These are phyloP conservation scores for Fonsecaea monophora DNA, from an alignment of 2,329 filamentous ascomycete species.

Conservation along the genomic window DNA sequence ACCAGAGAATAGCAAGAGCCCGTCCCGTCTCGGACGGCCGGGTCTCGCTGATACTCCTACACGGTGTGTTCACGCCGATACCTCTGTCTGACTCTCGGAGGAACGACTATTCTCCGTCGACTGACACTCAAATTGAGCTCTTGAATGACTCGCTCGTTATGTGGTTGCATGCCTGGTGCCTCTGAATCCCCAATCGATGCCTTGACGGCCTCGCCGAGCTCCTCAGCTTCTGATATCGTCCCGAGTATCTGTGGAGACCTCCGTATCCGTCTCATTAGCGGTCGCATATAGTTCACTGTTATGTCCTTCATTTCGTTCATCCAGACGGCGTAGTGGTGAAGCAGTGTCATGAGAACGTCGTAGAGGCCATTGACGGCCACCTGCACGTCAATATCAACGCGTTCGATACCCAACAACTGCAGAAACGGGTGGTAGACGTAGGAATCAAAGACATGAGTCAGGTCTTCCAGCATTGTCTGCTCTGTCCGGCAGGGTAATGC, in stretches of 20 bases:
- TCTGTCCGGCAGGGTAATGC: slow-evolving; percentile 35
- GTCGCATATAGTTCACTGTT: slow-evolving; percentile 29
- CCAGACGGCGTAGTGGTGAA: slow-evolving; percentile 34
- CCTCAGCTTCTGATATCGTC: slow-evolving; percentile 28
- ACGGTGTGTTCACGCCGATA: slow-evolving; percentile 31
- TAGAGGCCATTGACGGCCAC: slow-evolving; percentile 30
- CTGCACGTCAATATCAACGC: slow-evolving; percentile 19
- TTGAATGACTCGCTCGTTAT: slow-evolving; percentile 18
- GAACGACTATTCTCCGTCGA: slow-evolving; percentile 14
- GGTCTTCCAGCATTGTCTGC: slow-evolving; percentile 21
- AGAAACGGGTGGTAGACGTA: slow-evolving; percentile 37
- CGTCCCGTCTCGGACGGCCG: background rate
- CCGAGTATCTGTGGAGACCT: slow-evolving; percentile 23
- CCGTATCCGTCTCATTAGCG: slow-evolving; percentile 28
- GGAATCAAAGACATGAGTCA: slow-evolving; percentile 34
- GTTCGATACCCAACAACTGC: slow-evolving; percentile 7
- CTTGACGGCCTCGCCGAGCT: slow-evolving; percentile 19
- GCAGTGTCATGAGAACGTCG: slow-evolving; percentile 29
- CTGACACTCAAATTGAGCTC: slow-evolving; percentile 20
- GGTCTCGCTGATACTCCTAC: background rate
- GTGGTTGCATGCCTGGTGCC: slow-evolving; percentile 25
- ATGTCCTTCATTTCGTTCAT: slow-evolving; percentile 33
- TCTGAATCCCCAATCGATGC: slow-evolving; percentile 14
- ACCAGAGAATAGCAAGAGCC: background rate
- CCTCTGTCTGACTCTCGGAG: slow-evolving; percentile 21